Base-by-base conservation (phyloP, 257 asterid species). In the Primulina eburnea region DNA sequence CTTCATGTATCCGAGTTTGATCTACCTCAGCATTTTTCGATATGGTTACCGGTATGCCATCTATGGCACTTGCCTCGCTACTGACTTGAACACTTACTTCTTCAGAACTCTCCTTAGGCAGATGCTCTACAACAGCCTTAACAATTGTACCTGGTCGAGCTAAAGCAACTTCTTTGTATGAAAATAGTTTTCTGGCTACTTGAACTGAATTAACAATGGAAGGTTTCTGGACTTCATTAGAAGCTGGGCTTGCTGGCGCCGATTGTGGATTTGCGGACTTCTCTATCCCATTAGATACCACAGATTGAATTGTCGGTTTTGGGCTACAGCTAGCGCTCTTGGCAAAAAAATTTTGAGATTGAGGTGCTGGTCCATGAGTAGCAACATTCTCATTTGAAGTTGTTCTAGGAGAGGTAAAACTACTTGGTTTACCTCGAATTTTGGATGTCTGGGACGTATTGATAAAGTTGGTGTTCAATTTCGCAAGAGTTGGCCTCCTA, bases 161-260 rank as follows among this genome's bases (percentile, higher is more conserved):
- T 64, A 91, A 75, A 78, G 96, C 97, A 67, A 91, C 96, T 75
- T 91, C 96, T 79, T 89, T 91, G 83, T 91, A 91, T 4, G 97
- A 89, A 71, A 90, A 90, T 11, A 78, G 82, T 75, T 92, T 92
- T 77, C 94, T 87, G 35, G 89, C 82, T 73, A 88, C 82, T 73
- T 87, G 95, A 82, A 82, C 86, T 8, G 93, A 82, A 82, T 86
- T 79, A 70, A 68, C 79, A 69, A 70, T 67, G 52, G 90, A 79
- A 65, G 87, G 77, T 73, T 86, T 90, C 60, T 75, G 70, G 30
- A 71, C 77, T 86, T 86, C 90, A 66, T 50, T 64, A 37, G 84
- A 75, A 82, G 87, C 83, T 74, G 95, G 89, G 80, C 76, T 86
- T 74, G 78, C 73, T 7, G 92, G 89, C 29, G 86, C 82, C 3